phyloP scores from a whole-genome alignment of 495 filamentous ascomycete genomes.

The Lophiotrema nucula region DNA sequence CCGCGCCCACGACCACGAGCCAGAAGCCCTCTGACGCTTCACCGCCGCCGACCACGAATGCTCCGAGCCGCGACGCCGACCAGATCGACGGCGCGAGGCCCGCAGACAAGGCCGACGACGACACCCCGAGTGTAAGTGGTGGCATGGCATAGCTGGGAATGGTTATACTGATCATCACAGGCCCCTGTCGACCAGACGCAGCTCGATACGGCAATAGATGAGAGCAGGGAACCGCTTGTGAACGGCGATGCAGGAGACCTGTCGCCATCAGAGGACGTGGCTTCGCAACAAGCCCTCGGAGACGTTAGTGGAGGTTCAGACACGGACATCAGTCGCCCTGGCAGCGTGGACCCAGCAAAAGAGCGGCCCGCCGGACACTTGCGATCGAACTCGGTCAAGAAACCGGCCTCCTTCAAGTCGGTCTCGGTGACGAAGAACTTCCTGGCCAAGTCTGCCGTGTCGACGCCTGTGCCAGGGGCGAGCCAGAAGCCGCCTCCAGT shows the following conservation, averaged over 20 bases:
- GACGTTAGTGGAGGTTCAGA: constrained; percentile 59
- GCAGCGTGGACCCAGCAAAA: constrained; percentile 47
- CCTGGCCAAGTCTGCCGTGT: constrained; percentile 58
- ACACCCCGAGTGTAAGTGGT: constrained; percentile 9
- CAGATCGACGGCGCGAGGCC: neutral
- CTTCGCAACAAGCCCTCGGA: constrained; percentile 13
- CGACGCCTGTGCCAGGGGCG: constrained; percentile 33
- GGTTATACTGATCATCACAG: too few species aligned
- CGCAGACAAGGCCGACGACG: constrained; percentile 12
- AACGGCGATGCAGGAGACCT: constrained; percentile 35
- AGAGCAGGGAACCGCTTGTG: constrained; percentile 32
- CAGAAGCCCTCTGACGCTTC: constrained; percentile 18
- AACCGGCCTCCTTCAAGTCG: constrained; percentile 84
- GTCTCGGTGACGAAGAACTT: constrained; percentile 92
- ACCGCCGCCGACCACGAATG: constrained; percentile 13
- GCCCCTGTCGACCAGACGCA: neutral
- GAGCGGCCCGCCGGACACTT: constrained; percentile 58
- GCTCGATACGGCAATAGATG: constrained; percentile 35
- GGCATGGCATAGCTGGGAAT: too few species aligned
- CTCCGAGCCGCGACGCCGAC: constrained; percentile 12
- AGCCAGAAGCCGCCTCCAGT: constrained; percentile 42
- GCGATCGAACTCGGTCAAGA: constrained; percentile 74
- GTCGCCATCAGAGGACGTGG: constrained; percentile 19
- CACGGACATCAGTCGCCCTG: constrained; percentile 55
- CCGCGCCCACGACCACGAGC: constrained; percentile 35